Conservation (phyloP, 1,139 yeast genomes). For the Eremothecium cymbalariae region DNA sequence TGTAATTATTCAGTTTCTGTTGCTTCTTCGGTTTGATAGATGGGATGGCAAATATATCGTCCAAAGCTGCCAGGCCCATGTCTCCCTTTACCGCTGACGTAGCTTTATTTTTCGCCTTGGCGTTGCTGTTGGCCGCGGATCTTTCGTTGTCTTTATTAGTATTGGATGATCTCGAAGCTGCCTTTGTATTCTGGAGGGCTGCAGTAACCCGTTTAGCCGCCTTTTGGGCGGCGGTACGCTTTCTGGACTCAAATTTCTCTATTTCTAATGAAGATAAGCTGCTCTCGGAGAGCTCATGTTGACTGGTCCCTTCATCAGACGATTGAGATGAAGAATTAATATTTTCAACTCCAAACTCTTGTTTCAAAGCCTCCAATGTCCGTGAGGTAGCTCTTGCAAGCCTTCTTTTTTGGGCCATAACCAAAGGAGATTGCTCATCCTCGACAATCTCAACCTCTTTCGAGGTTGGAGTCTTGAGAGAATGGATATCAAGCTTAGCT, state of each 20-base stretch:
- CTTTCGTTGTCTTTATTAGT: too few relatives aligned
- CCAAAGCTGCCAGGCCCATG: conserved; percentile 18
- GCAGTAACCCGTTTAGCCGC: background rate
- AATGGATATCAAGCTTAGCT: conserved; percentile 1
- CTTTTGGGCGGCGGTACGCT: background rate
- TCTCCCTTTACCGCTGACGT: background rate
- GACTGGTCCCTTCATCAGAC: background rate
- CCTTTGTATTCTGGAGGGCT: conserved; percentile 1
- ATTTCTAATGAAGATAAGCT: background rate
- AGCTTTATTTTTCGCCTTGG: conserved; percentile 4
- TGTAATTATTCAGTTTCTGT: conserved; percentile 15
- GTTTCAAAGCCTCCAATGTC: conserved; percentile 11
- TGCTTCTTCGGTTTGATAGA: conserved; percentile 14
- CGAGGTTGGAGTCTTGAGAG: background rate
- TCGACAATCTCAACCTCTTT: background rate
- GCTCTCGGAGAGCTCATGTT: background rate
- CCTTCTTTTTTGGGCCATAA: conserved; percentile 21
- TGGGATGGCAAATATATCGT: conserved; percentile 21
- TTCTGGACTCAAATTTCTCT: background rate
- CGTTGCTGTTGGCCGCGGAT: background rate
- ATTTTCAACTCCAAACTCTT: conserved; percentile 11
- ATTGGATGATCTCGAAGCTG: background rate
- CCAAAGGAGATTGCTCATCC: conserved; percentile 23
- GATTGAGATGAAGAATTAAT: background rate
- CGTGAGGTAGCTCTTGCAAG: conserved; percentile 17